These are phyloP conservation scores for Magnaporthiopsis incrustans DNA, from an alignment of 2,329 filamentous ascomycete species.

Conservation along the genomic window DNA sequence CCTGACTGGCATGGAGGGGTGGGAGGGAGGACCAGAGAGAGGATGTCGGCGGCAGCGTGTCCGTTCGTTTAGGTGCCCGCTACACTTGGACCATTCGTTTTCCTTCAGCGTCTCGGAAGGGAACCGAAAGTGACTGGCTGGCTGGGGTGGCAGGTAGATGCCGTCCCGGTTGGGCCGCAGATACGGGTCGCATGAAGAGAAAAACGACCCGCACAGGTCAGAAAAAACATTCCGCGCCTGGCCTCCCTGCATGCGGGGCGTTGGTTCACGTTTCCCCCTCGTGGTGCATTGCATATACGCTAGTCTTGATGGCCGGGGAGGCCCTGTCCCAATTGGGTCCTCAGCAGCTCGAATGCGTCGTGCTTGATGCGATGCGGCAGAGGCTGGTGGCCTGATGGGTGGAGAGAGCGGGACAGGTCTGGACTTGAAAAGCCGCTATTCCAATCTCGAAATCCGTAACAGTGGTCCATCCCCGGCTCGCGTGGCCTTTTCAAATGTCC, in stretches of 20 bases:
- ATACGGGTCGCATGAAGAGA: not conserved
- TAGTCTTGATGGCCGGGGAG: not conserved
- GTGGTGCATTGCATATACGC: not conserved
- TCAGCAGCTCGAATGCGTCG: not conserved
- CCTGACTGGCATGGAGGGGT: too few species aligned
- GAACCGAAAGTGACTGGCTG: not conserved
- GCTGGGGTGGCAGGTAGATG: not conserved
- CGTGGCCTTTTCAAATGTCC: not conserved
- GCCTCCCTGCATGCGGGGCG: too few species aligned
- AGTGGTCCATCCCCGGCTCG: too few species aligned
- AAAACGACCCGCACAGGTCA: too few species aligned
- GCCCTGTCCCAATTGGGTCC: not conserved
- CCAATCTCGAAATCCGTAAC: not conserved
- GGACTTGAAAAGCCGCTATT: not conserved
- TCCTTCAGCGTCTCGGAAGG: not conserved
- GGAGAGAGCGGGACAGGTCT: not conserved
- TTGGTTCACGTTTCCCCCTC: too few species aligned
- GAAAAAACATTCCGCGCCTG: not conserved
- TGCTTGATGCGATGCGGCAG: not conserved
- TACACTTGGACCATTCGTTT: too few species aligned
- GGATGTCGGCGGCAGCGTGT: not conserved
- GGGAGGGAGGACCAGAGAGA: too few species aligned
- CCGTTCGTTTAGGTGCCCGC: not conserved
- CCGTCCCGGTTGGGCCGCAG: slow-evolving; percentile 1
- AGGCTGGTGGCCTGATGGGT: too few species aligned